Evolutionary conservation across 805 yeast species (phyloP), one percentile per base, ranked within the genome.

Genomic region (Candida broadrunensis): DNA sequence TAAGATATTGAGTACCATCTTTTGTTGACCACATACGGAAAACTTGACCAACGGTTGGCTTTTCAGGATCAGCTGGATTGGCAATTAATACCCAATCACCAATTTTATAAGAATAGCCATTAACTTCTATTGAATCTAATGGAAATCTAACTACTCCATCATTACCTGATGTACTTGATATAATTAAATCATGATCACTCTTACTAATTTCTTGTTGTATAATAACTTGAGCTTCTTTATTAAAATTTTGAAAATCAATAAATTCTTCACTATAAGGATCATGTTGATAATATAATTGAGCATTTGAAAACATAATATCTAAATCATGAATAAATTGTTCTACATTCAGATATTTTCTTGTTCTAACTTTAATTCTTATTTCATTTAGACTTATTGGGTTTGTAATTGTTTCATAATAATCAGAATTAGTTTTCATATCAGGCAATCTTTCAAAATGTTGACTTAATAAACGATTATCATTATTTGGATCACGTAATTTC

Each of bases 11-110:
- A 53, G 83, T 81, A 8, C 80, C 78, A 41, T 90, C 95, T 48
- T 89, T 95, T n/a, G 80, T 74, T 44, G 83, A 80, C 99, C 99
- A 93, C 46, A 93, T 77, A 54, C 96, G 77, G 68, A 91, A 93
- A 21, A 93, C 78, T 63, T 93, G 99, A 13, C 95, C 97, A 26
- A 89, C 87, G 16, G 90, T 90, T 13, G 99, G 98, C 60, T 87
- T 86, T 21, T 82, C 75, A 2, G 85, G 81, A 63, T 91, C 97
- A 61, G 89, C 90, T 15, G 89, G 88, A 58, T 93, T 93, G 49
- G 78, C 77, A 42, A 93, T 73, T 47, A 90, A 77, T 13, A 91
- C 88, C 98, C 98, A 93, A 61, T 90, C 97, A 47, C 99, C 99
- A 35, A 93, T 88, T 47, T 77, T 77, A 65, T 85, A 93, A 4